Base-by-base conservation (phyloP, 2,329 filamentous ascomycete genomes). In the Pseudogymnoascus sp. region DNA sequence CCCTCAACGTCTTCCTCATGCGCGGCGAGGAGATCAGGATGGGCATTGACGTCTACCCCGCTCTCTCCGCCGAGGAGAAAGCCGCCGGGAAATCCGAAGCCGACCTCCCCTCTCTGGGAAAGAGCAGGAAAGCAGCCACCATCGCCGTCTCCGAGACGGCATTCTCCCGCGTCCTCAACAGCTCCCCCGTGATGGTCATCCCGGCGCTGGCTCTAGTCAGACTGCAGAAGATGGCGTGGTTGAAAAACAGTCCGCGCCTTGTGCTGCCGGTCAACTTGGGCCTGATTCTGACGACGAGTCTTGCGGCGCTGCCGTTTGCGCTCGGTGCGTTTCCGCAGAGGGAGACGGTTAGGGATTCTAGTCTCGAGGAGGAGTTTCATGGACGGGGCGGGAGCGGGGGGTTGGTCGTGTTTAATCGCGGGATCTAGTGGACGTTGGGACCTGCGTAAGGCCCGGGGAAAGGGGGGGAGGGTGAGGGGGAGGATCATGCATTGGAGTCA, bases 1-100 rank as follows among this genome's bases (percentile, higher is more conserved):
- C 87, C 1, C 81, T 99, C 64, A 99, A 99, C 75, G 94, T 97
- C 25, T 95, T 97, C 76, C 83, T 99, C 61, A 99, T 99, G 94
- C 90, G 94, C 63, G 88, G 91, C 65, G 93, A 97, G 74, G 94
- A 99, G 77, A 97, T 99, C 69, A 83, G 89, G 70, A 84, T 84
- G 64, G 94, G 94, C 59, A 99, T 99, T 70, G 90, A 97, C 74
- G 85, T 99, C 37, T 97, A 88, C 74, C 91, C 92, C 1, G 86
- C 91, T 6, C 81, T 92, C 9, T 87, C 86, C 2, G 86, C 86
- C 4, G 80, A 80, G 14, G 86, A 91, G 71, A 89, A 86, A 75
- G 75, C 74, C 58, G 78, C 84, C 79, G 75, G 90, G 70, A 79
- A 81, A 69, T 81, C 82, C 4, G 86, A 86, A 66, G 81, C 81